A percentile compares a stretch with the other conserved stretches of the same genome.
Conservation (phyloP, 2,329 filamentous ascomycete genomes). For the Botryosphaeria dothidea region DNA sequence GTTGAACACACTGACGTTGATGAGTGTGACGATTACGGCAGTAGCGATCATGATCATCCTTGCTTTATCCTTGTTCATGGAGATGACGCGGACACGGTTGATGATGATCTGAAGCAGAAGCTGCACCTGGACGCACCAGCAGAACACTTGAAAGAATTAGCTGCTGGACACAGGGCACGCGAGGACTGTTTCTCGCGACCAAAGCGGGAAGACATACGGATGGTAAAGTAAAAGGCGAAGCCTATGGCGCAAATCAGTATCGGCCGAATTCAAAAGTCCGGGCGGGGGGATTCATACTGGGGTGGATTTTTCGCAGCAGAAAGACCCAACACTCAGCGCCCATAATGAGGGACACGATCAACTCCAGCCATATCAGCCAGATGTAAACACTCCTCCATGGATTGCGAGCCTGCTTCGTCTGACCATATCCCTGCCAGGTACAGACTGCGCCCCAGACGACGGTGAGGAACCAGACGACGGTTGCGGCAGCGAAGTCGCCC, state of each 20-base stretch:
- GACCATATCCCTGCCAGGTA: conserved; percentile 35
- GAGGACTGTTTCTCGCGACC: conserved; percentile 21
- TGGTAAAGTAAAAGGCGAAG: conserved; percentile 36
- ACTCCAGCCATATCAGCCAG: conserved; percentile 52
- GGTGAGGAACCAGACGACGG: conserved; percentile 32
- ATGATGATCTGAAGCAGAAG: conserved; percentile 44
- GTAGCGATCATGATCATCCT: conserved; percentile 38
- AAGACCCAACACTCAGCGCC: conserved; percentile 42
- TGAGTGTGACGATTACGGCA: conserved; percentile 37
- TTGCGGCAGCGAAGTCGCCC: conserved; percentile 35
- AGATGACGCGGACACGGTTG: conserved; percentile 40
- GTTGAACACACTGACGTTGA: conserved; percentile 40
- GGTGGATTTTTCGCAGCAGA: conserved; percentile 33
- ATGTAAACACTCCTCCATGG: conserved; percentile 44
- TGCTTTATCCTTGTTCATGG: conserved; percentile 33
- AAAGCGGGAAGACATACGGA: conserved; percentile 19
- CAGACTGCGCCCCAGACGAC: conserved; percentile 30
- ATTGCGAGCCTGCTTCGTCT: conserved; percentile 30
- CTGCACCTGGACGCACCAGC: conserved; percentile 41
- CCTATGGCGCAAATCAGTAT: conserved; percentile 23
- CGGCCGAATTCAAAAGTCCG: too few relatives aligned
- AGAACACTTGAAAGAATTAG: conserved; percentile 23
- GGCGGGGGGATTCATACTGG: conserved; percentile 29
- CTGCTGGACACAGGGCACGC: not conserved
- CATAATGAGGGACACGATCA: conserved; percentile 46